Evolutionary conservation across 805 yeast species (phyloP), one percentile per base, ranked within the genome.

Genomic region (Ogataea henricii): DNA sequence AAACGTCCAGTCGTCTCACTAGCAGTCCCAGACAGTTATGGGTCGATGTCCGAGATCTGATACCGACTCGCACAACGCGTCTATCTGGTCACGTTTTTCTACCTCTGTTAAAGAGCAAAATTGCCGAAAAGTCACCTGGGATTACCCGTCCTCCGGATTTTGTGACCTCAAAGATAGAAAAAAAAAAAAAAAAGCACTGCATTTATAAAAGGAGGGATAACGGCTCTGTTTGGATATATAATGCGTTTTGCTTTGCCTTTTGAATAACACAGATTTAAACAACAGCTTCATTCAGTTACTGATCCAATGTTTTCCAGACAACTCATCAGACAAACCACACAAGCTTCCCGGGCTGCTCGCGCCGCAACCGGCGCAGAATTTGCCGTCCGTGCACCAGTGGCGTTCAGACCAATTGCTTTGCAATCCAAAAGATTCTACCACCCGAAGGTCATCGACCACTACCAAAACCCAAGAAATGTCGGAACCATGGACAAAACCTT

Each of bases 391-490:
- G 29, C 21, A 2, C 8, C 30, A 2, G 12, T 36, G 20, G 40
- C 33, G 33, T 17, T 21, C 40, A 16, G 12, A 25, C 36, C 45
- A 14, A 20, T 35, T 20, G 34, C 45, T 18, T 20, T 21, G 22
- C 38, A 30, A 14, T 22, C 38, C 5, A 33, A 26, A 17, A 42
- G 40, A 34, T 33, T 65, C n/a, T 92, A 92, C 64, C 97, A 91
- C 63, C 90, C 89, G 52, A 90, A 89, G 66, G 97, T 92, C 45
- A 85, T 92, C 59, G 98, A 94, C 66, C 99, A 94, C 67, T 94
- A 94, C 70, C 83, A 88, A 62, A 91, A 92, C 72, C 99, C 99
- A 52, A 81, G 99, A 69, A 94, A 94, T 65, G 98, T 94, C 22
- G 99, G 99, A 14, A 80, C 96, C 5, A 72, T 94, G 68, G 89